Evolutionary conservation across 176 grass and related monocot genomes (phyloP).

Genomic region (Musa schizocarpa): DNA sequence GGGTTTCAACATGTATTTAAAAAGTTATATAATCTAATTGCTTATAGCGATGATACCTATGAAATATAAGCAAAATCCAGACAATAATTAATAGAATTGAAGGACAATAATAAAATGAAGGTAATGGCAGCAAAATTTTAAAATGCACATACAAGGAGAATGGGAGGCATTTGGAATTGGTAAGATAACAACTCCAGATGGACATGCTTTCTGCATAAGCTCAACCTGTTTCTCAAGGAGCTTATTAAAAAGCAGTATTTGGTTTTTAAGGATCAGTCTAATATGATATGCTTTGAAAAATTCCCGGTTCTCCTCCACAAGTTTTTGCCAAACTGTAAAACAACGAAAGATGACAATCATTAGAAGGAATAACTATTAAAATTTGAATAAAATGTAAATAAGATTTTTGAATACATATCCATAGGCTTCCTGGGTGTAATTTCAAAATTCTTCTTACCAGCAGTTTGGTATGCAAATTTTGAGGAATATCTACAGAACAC

Average conservation of each 20-base stretch:
- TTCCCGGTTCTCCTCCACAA: conserved; percentile 91
- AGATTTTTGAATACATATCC: not conserved
- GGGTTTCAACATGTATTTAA: too few species aligned
- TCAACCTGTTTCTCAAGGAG: conserved; percentile 61
- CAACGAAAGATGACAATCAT: not conserved
- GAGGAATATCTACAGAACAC: too few species aligned
- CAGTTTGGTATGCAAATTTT: too few species aligned
- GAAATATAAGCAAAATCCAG: not conserved
- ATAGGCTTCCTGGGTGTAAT: not conserved
- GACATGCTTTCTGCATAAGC: conserved; percentile 73
- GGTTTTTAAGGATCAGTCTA: conserved; percentile 92
- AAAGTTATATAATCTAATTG: too few species aligned
- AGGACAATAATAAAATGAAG: conserved; percentile 1
- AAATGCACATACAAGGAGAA: conserved; percentile 43
- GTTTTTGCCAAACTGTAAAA: conserved; percentile 93
- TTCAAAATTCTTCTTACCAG: not conserved
- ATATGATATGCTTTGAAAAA: conserved; percentile 97
- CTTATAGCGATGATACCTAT: too few species aligned
- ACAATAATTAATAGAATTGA: not conserved
- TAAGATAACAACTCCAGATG: conserved; percentile 37
- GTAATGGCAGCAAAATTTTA: not conserved
- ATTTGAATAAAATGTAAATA: not conserved
- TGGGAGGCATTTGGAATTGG: conserved; percentile 66
- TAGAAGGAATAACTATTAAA: not conserved
- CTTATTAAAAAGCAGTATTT: conserved; percentile 77